These are phyloP conservation scores for Fraxinus americana DNA, from an alignment of 257 asterid genomes.

Conservation along the genomic window DNA sequence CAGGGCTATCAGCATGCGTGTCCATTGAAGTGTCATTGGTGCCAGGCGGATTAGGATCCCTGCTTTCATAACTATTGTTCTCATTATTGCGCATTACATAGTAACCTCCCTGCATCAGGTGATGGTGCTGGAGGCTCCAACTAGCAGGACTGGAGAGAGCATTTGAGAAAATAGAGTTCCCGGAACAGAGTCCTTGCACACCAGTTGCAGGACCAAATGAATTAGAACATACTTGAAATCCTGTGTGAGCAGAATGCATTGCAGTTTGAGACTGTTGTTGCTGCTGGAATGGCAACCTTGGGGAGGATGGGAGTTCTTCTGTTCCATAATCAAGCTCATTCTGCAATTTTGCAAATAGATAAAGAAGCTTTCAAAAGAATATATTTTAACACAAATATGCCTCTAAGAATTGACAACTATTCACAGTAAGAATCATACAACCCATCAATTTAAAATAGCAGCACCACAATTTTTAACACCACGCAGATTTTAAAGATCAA, in stretches of 20 bases:
- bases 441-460: neutral
- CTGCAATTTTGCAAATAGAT: conserved; percentile 30
- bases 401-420: neutral
- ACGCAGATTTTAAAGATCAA: neutral
- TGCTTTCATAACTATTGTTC: conserved; percentile 32
- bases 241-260: conserved; percentile 36
- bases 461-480: neutral
- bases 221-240: conserved; percentile 45
- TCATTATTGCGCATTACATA: conserved; percentile 39
- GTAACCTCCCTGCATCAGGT: conserved; percentile 46
- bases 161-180: conserved; percentile 52
- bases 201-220: conserved; percentile 42
- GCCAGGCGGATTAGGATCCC: conserved; percentile 46
- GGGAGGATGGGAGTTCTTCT: conserved; percentile 62
- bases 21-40: conserved; percentile 66
- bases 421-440: neutral
- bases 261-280: conserved; percentile 40
- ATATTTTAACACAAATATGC: neutral
- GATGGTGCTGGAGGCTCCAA: conserved; percentile 60
- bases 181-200: conserved; percentile 49
- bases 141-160: conserved; percentile 70
- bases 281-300: conserved; percentile 44
- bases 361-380: neutral
- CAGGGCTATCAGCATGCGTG: conserved; percentile 35
- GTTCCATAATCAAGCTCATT: conserved; percentile 57